Base-by-base conservation (phyloP, 495 filamentous ascomycete species). In the Aspergillus cristatus region DNA sequence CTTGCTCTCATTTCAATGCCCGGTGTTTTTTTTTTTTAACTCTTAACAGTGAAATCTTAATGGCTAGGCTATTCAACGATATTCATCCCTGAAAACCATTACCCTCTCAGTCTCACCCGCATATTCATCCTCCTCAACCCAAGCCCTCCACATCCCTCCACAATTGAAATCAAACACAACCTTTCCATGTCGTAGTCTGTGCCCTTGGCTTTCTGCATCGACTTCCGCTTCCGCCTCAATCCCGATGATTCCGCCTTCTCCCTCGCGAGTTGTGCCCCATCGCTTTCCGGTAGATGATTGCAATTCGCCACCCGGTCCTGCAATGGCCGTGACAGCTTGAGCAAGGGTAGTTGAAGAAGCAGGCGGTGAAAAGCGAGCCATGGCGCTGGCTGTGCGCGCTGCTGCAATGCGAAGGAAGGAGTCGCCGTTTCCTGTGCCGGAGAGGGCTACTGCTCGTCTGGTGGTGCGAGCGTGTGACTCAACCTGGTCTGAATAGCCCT, bases 341-440 rank as follows among this genome's bases (percentile, higher is more conserved):
- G 59, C 49, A 1, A 73, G 60, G 13, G 55, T 43, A 18, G 29
- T 37, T 8, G 47, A 46, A 16, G 46, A 48, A 5, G 24, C 15
- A 0, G 50, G 46, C 0, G 67, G 48, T 4, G 79, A 65, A 54
- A 81, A 89, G n/a, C 81, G 72, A 8, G 76, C 71, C 38, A 90
- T 82, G 1, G 86, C 76, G 10, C 75, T 81, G 2, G 78, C 76
- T 6, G 84, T 86, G 4, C 82, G 73, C 3, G 70, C 76, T 2
- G 86, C 86, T n/a, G 70, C 70, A 13, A 75, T 60, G 1, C 85
- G 78, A 2, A 94, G 71, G 52, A 94, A 95, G 1, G 86, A 86
- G 51, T 95, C 89, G 1, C 88, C 88, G 44, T 94, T 93, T 3
- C 88, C 88, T 0, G 88, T 94, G 1, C 87, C 87, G 0, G 85